Percentiles rank a stretch among this genome's conserved stretches.
Conservation (phyloP, 208 protist species). For the Spironucleus salmonicida region DNA sequence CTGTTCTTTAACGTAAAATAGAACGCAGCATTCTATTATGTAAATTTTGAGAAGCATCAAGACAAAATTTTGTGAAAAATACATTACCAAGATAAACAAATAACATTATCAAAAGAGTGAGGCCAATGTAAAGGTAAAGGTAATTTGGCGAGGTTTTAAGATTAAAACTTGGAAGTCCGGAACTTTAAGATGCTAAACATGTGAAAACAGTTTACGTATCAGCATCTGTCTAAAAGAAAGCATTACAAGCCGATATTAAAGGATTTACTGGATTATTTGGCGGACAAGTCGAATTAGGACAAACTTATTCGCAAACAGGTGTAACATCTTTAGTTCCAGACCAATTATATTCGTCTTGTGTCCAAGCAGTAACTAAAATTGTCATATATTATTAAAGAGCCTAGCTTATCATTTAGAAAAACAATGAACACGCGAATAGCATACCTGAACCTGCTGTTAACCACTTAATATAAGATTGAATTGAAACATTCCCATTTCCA, state of each 20-base stretch:
- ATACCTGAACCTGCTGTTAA: background rate
- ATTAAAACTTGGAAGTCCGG: background rate
- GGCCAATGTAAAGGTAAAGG: background rate
- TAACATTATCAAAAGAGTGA: background rate
- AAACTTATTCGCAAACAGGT: background rate
- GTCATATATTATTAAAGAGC: background rate
- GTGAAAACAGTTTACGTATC: background rate
- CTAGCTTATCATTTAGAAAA: background rate
- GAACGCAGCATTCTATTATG: background rate
- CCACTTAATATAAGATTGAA: background rate
- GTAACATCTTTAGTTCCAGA: background rate
- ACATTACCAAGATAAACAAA: background rate
- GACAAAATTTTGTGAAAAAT: background rate
- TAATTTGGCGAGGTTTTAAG: slow-evolving; percentile 22
- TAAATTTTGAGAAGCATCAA: slow-evolving; percentile 6
- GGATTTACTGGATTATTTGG: background rate
- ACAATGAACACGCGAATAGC: background rate
- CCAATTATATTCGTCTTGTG: background rate
- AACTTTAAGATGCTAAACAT: background rate
- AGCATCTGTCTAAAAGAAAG: background rate
- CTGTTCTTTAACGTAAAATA: background rate
- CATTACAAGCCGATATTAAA: background rate
- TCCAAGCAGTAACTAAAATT: background rate
- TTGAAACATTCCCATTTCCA: background rate
- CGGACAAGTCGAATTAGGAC: background rate